Evolutionary conservation across 176 grass and related monocot genomes (phyloP), one percentile per base, ranked within the genome.

Genomic region (Zoysia pacifica): DNA sequence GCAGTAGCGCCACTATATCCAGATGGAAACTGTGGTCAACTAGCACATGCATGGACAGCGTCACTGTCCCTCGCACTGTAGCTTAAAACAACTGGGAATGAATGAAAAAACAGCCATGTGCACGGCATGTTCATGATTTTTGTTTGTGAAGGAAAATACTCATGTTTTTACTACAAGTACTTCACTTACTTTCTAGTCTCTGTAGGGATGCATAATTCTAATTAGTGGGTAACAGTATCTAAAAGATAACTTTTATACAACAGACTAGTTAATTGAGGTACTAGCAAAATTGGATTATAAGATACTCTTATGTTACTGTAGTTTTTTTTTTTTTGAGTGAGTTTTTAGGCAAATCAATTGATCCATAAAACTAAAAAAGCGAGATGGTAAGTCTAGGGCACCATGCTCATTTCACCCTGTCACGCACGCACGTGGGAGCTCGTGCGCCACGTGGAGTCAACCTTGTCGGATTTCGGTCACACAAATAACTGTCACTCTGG

Each of bases 401-500:
- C 28, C 28, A 28, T 28, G 28, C 28, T 39, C 2, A 65, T 12
- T 40, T 16, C 64, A 66, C 7, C 9, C 3, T 48, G 44, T 28
- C n/a, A 20, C 2, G 10, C 69, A 73, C 55, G 36, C 69, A 73
- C 55, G 36, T 65, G 71, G 71, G 5, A 55, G 67, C 2, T 3
- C 28, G 12, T 42, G 63, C 37, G 18, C 13, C 53, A 48, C 40
- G 59, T 72, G 7, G 18, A 7, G 28, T 11, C 5, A 28, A 18
- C 36, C 40, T 52, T 64, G 69, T 65, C 78, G 39, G 16, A 3
- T 60, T 40, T 36, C 18, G 2, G 70, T 68, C 42, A 12, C n/a
- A 48, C 39, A 54, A 62, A 79, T 65, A 72, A 56, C n/a, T 39
- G 62, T 80, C 65, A 47, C 54, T 15, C 44, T 35, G 20, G 38